These are phyloP conservation scores for Trametes gibbosa DNA, from an alignment of 768 basidiomycete genomes.

Conservation along the genomic window DNA sequence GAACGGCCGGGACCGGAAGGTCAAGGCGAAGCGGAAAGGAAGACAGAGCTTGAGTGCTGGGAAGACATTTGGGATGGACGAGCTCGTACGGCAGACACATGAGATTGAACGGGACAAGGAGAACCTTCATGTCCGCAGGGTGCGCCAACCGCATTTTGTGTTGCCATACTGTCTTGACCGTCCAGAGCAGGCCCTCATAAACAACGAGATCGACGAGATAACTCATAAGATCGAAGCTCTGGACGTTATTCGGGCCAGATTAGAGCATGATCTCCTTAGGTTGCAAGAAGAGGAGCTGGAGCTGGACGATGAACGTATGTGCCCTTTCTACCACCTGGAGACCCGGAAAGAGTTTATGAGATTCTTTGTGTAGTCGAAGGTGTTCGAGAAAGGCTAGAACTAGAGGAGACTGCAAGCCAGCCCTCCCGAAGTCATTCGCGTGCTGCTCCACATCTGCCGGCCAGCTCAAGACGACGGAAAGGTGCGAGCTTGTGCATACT, in stretches of 20 bases:
- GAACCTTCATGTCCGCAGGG: conserved; percentile 85
- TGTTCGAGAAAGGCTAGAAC: conserved; percentile 78
- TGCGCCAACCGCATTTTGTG: conserved; percentile 38
- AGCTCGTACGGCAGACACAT: conserved; percentile 75
- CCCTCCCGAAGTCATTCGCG: conserved; percentile 30
- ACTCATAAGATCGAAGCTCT: conserved; percentile 85
- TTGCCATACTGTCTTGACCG: conserved; percentile 3
- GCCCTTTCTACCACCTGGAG: not conserved
- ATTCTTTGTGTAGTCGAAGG: conserved; percentile 67
- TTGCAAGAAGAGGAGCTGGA: conserved; percentile 95
- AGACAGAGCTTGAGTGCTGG: conserved; percentile 66
- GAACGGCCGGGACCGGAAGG: conserved; percentile 28
- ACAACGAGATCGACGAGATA: conserved; percentile 86
- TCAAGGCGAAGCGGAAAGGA: conserved; percentile 45
- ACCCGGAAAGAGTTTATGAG: not conserved
- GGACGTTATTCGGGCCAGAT: conserved; percentile 72
- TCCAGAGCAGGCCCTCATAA: conserved; percentile 66
- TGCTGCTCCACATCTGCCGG: conserved; percentile 42
- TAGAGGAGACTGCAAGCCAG: conserved; percentile 51
- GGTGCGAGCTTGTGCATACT: conserved; percentile 33
- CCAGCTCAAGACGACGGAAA: conserved; percentile 68
- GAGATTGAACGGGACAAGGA: conserved; percentile 93
- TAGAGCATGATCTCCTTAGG: conserved; percentile 81
- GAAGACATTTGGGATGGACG: conserved; percentile 78
- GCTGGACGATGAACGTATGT: conserved; percentile 91